These are phyloP conservation scores for Candida sojae DNA, from an alignment of 1,139 yeast genomes.

Conservation along the genomic window DNA sequence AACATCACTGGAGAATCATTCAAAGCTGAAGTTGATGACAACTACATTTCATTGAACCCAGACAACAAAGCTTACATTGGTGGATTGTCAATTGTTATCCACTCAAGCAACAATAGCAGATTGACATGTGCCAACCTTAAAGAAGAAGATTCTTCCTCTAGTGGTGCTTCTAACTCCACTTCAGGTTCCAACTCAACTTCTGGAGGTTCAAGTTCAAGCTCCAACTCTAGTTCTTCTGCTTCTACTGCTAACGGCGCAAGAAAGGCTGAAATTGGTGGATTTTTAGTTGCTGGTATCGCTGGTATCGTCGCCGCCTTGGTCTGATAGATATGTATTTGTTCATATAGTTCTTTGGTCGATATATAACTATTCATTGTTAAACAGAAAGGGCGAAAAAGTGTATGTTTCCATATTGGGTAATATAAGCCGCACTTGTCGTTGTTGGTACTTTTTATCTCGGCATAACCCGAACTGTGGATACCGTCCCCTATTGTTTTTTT, in stretches of 20 bases:
- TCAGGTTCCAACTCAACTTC: constrained; percentile 3
- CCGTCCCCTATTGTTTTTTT: neutral
- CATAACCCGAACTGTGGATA: neutral
- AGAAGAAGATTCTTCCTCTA: neutral
- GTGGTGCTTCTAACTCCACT: neutral
- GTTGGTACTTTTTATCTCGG: neutral
- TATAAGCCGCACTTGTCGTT: neutral
- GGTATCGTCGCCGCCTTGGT: constrained; percentile 16
- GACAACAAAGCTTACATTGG: constrained; percentile 37
- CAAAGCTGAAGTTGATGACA: constrained; percentile 31
- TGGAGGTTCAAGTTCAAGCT: constrained; percentile 2
- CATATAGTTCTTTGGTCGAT: neutral
- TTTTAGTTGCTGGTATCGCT: constrained; percentile 15
- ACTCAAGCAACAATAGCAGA: constrained; percentile 33
- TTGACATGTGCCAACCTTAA: constrained; percentile 46
- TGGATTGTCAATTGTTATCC: constrained; percentile 40
- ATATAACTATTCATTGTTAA: neutral
- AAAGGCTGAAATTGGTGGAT: constrained; percentile 15
- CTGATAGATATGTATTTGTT: neutral
- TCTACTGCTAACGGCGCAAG: constrained; percentile 17
- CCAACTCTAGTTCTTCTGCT: constrained; percentile 12
- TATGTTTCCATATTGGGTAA: neutral
- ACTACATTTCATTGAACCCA: constrained; percentile 40
- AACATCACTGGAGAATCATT: constrained; percentile 26
- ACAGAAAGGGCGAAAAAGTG: no score